Conservation (phyloP, 352 stramenopile genomes). For the Phytopythium cucurbitacearum region DNA sequence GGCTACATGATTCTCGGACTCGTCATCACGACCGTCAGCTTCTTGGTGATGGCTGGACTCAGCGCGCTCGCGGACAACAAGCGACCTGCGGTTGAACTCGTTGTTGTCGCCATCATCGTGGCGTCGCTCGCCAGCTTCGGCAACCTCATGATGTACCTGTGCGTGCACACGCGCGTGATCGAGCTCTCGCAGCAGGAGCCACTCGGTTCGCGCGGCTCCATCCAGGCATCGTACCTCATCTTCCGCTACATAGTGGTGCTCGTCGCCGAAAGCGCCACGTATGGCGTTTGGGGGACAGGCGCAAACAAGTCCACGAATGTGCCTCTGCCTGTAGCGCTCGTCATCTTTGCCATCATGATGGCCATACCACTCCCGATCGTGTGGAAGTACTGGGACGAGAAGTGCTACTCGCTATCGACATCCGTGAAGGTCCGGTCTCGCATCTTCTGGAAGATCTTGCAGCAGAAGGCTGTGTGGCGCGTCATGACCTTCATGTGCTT, state of each 20-base stretch:
- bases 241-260: slow-evolving; percentile 20
- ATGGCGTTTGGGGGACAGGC: slow-evolving; percentile 8
- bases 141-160: slow-evolving; percentile 28
- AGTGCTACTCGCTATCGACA: slow-evolving; percentile 36
- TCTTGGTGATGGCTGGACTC: slow-evolving; percentile 27
- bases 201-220: slow-evolving; percentile 23
- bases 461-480: slow-evolving; percentile 49
- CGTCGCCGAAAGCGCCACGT: slow-evolving; percentile 15
- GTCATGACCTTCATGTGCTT: slow-evolving; percentile 35
- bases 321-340: slow-evolving; percentile 11
- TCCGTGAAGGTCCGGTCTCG: slow-evolving; percentile 29
- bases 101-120: slow-evolving; percentile 18
- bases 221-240: slow-evolving; percentile 37
- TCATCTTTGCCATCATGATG: slow-evolving; percentile 30
- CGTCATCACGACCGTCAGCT: slow-evolving; percentile 15
- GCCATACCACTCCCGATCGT: slow-evolving; percentile 26
- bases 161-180: slow-evolving; percentile 33
- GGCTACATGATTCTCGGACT: slow-evolving; percentile 72
- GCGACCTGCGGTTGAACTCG: slow-evolving; percentile 5
- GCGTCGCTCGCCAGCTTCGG: slow-evolving; percentile 18
- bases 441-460: slow-evolving; percentile 50
- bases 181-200: slow-evolving; percentile 43
- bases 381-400: slow-evolving; percentile 33
- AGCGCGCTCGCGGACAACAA: slow-evolving; percentile 17
- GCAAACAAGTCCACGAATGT: slow-evolving; percentile 8